Evolutionary conservation across 2,329 filamentous ascomycete genomes (phyloP), one percentile per base, ranked within the genome.

Genomic region (Moelleriella libera): DNA sequence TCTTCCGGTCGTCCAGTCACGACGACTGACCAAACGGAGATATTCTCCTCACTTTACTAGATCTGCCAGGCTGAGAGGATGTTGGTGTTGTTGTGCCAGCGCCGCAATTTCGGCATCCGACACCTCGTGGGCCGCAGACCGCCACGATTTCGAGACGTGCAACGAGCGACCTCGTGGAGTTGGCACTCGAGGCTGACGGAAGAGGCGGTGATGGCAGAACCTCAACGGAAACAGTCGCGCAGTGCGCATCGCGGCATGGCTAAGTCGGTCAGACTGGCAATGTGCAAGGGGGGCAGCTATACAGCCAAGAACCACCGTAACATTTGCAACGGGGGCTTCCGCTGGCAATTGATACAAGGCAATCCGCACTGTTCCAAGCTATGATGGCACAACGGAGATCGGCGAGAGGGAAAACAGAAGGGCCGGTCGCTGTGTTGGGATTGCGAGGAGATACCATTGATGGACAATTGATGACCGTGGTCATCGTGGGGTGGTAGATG

Each of bases 51-150:
- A 94, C 85, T 83, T 90, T 56, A 96, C 85, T 5, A 98, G 74
- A 60, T 97, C 92, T 49, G 83, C 82, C 34, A 98, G 76, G 30
- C 87, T 92, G 58, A 97, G 70, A 9, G 83, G 79, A 59, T 94
- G 85, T 46, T 94, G 76, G 37, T 83, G 81, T 59, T 84, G 81
- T 49, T 80, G 80, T 32, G 89, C 87, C 44, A 97, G 76, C 41
- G 77, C 78, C 43, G 82, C 77, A 53, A 97, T 85, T 60, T 92
- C 85, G 53, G 84, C 80, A 60, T 90, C 84, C 40, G 76, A 75
- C 14, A 79, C 74, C 43, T 47, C n/a, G 12, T 47, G 46, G 6
- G 44, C 11, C 6, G 42, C 11, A 41, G 30, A 30, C 10, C n/a
- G 45, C 31, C 5, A 32, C 6, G 30, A n/a, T 34, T 31, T 28